Base-by-base conservation (phyloP, 148 eudicot species). In the Camellia lanceoleosa region DNA sequence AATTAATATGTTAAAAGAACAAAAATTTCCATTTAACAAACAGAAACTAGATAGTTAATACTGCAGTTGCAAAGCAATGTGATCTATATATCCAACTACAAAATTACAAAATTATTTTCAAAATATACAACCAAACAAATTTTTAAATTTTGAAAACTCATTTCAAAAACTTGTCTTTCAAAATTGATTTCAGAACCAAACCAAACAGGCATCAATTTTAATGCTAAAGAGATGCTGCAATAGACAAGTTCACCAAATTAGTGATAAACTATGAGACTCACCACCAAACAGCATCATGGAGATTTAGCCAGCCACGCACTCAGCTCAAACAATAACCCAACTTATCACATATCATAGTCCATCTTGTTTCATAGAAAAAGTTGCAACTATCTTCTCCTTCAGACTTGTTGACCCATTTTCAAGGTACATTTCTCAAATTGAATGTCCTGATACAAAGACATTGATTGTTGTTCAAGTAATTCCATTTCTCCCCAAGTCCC, bases 251-350 rank as follows among this genome's bases (percentile, higher is more conserved):
- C 68, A 23, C 42, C 12, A 51, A 19, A 62, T 15, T 38, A 4
- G 44, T 11, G 51, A 20, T 11, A 51, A 19, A 38, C 64, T 65
- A 23, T 14, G 73, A 41, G 54, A 78, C 80, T 66, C 73, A 78
- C 73, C 80, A 18, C 51, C 80, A n/a, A 67, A 66, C 73, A 49
- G 63, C 41, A 51, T 10, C 38, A 10, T 52, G 73, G 18, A 67
- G 16, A 38, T 49, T 20, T 66, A 52, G 2, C 72, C 60, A 51
- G 38, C 47, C 61, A 77, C 20, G 8, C 7, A 9, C 38, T 5
- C 13, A 43, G 56, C 68, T 20, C 54, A 56, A 18, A 58, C 23
- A 59, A 30, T 30, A 10, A n/a, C 41, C 2, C 67, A 58, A 75
- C 14, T 38, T 7, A 41, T 5, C 51, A 16, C 62, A 15, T 15